Evolutionary conservation across 176 grass and related monocot species (phyloP), one percentile per base, ranked within the genome.

Genomic region (Microstegium vimineum): DNA sequence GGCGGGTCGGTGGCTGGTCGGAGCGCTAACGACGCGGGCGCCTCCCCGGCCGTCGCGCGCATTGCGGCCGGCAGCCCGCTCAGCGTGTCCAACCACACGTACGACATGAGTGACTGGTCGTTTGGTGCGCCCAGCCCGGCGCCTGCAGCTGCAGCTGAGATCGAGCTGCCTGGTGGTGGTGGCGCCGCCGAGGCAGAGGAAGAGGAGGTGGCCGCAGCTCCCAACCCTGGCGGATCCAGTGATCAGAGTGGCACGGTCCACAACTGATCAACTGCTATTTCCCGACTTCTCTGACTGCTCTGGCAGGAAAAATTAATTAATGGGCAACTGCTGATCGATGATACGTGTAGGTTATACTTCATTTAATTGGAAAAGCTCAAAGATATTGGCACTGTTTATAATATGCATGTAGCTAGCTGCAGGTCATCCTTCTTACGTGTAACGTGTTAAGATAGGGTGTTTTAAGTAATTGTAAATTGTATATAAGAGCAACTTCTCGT

Each of bases 131-230:
- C 54, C 8, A 85, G 71, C 77, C 82, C 82, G 3, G 56, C 25
- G 1, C 63, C 64, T 33, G 26, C 42, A 2, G 26, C 26, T 11
- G 42, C 6, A 6, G 54, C 43, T 30, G 78, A 86, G 45, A 76
- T 86, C 43, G 87, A 89, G 78, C 3, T 82, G 15, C n/a, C n/a
- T n/a, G n/a, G n/a, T n/a, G n/a, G n/a, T n/a, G 71, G 43, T 6
- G 20, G 20, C 33, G 41, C 40, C 5, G 65, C 11, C 2, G 15
- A 59, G 12, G 36, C 17, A 4, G 36, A 25, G 2, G 61, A 68
- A 4, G 36, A 25, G 12, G 72, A 64, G 22, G 78, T 10, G 33
- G 9, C 45, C 22, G 34, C 0, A 62, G 40, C 76, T 75, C 76
- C 4, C 18, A 3, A 52, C 61, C 40, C 49, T 1, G 38, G 22